Evolutionary conservation across 768 basidiomycete genomes (phyloP).

Genomic region (Leccinum incarnatum): DNA sequence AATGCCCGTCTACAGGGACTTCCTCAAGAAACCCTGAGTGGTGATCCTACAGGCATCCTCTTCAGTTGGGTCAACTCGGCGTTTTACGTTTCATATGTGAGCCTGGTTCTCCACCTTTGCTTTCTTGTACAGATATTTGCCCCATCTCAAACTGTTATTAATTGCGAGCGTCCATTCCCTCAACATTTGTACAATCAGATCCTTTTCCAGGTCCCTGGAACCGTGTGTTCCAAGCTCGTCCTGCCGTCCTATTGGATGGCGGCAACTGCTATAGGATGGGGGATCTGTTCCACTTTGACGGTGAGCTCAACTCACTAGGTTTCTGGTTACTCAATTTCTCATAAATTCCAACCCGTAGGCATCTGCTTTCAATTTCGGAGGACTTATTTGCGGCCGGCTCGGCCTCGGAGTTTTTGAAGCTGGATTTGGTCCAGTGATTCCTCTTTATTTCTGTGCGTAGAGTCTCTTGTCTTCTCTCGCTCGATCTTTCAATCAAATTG

Average conservation of each 20-base stretch:
- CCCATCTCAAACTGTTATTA: background rate
- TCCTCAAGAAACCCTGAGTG: conserved; percentile 58
- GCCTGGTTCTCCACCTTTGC: conserved; percentile 9
- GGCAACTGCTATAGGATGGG: conserved; percentile 67
- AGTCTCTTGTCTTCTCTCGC: conserved; percentile 31
- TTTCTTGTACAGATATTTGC: background rate
- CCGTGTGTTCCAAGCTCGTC: conserved; percentile 62
- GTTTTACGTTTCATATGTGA: conserved; percentile 78
- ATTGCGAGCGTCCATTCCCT: conserved; percentile 18
- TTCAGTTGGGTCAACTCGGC: conserved; percentile 75
- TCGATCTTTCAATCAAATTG: background rate
- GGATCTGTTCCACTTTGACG: conserved; percentile 70
- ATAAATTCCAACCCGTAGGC: conserved; percentile 39
- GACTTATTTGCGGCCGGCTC: conserved; percentile 56
- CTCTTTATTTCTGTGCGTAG: conserved; percentile 70
- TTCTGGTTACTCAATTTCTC: conserved; percentile 61
- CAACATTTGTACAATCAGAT: conserved; percentile 42
- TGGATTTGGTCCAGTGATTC: conserved; percentile 73
- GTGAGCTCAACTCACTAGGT: conserved; percentile 61
- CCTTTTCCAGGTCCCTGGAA: conserved; percentile 65
- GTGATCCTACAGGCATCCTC: conserved; percentile 63
- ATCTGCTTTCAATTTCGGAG: conserved; percentile 56
- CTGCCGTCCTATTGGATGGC: conserved; percentile 70
- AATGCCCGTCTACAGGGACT: conserved; percentile 80
- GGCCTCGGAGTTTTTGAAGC: conserved; percentile 77